Percentiles rank a stretch among this genome's conserved stretches.
phyloP scores from a whole-genome alignment of 441 rosid genomes.

The Mallotus japonicus region DNA sequence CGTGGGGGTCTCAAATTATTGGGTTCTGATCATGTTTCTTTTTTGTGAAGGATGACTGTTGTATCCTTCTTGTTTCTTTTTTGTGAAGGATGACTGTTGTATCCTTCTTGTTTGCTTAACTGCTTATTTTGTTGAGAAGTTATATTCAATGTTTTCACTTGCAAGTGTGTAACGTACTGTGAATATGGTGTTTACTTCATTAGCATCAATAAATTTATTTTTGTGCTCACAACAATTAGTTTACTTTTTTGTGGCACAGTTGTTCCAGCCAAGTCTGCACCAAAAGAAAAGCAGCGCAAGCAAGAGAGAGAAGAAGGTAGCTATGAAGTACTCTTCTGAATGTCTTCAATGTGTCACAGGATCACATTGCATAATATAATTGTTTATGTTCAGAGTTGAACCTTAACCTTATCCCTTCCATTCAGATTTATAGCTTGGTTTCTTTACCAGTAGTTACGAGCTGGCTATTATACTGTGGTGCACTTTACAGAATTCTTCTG shows the following conservation, averaged over 20 bases:
- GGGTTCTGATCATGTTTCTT: background rate
- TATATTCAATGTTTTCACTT: background rate
- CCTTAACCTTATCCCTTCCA: background rate
- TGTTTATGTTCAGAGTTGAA: background rate
- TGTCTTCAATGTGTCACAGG: slow-evolving; percentile 1
- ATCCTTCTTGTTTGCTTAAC: background rate
- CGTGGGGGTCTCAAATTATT: background rate
- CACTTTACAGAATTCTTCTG: background rate
- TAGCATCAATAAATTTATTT: background rate
- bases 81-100: background rate
- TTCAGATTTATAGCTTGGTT: slow-evolving; percentile 11
- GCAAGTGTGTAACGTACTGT: background rate
- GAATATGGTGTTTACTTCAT: background rate
- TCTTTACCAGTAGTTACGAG: background rate
- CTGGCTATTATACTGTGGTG: background rate
- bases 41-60: background rate
- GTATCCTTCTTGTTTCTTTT: background rate
- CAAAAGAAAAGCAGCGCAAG: slow-evolving; percentile 38
- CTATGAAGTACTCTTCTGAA: slow-evolving; percentile 1
- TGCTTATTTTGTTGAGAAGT: background rate
- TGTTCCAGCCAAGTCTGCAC: slow-evolving; percentile 31
- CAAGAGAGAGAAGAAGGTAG: slow-evolving; percentile 45
- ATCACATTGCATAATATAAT: background rate
- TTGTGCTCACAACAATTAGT: slow-evolving; percentile 1
- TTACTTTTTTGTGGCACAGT: slow-evolving; percentile 24